Conservation (phyloP, 1,284 basidiomycete species). For the Cutaneotrichosporon sp. region DNA sequence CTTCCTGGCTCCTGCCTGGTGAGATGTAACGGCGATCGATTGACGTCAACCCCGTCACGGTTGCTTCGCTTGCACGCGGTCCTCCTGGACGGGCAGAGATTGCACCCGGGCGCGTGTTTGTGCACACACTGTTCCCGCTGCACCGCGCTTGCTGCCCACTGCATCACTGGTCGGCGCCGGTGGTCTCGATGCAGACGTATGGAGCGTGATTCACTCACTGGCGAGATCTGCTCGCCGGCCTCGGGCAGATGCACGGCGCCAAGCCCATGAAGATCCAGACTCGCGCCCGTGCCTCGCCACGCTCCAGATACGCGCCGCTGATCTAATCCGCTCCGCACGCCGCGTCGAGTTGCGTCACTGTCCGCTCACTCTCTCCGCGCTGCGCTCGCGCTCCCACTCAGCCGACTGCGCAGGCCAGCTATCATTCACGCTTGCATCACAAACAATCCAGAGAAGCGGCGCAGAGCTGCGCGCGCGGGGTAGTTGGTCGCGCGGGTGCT, state of each 20-base stretch:
- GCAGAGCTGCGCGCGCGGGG: conserved; percentile 9
- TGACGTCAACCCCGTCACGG: background rate
- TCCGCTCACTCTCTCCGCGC: background rate
- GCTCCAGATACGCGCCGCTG: background rate
- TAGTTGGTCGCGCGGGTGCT: conserved; percentile 5
- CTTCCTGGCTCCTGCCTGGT: no score
- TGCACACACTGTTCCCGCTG: background rate
- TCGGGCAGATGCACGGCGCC: background rate
- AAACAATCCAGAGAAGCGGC: conserved; percentile 17
- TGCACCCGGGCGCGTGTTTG: background rate
- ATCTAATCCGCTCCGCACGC: background rate
- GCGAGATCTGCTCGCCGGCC: background rate
- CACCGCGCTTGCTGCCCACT: background rate
- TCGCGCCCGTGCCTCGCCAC: background rate
- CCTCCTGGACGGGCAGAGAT: background rate
- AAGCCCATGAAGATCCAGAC: background rate
- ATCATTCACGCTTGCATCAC: conserved; percentile 21
- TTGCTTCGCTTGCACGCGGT: background rate
- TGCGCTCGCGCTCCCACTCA: background rate
- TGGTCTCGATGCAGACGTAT: no score
- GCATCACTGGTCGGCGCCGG: no score
- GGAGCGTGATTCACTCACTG: background rate
- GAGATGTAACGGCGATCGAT: background rate
- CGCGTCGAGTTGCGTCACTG: background rate
- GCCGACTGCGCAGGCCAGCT: no score